Base-by-base conservation (phyloP, 2,329 filamentous ascomycete species). In the Ophiobolus disseminans region DNA sequence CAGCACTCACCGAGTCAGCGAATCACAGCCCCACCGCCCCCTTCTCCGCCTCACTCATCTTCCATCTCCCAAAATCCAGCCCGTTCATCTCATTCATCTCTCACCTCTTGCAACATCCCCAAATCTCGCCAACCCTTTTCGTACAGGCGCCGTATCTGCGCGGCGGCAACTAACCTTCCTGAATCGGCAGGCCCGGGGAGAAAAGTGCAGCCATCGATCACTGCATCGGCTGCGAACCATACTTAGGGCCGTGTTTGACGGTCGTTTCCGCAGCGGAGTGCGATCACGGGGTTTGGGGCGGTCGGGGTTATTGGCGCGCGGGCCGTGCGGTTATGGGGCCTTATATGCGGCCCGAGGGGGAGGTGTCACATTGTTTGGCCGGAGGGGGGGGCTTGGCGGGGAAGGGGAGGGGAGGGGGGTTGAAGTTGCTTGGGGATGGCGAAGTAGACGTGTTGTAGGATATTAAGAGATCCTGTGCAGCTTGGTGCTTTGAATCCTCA, bases 161-260 rank as follows among this genome's bases (percentile, higher is more conserved):
- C n/a, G n/a, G 23, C 21, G 36, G 32, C 22, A 25, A 5, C 40
- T 39, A 53, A 61, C 57, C 40, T 69, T 48, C 66, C 60, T 13
- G 21, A 60, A 63, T 13, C 31, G 64, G 66, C 41, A 69, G 55
- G 14, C 35, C 35, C 39, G 45, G 37, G 44, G 28, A 38, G 13
- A 28, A 23, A 32, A n/a, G n/a, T 32, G 30, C 25, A 48, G 40
- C 54, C 53, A 46, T 70, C 45, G 66, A 70, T 63, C 50, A 49
- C 66, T 70, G 65, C 64, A 69, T 68, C 64, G 45, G 48, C 64
- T 68, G 64, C 64, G 63, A 68, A 68, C 66, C 57, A 48, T 53
- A 43, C 51, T 61, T 63, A 48, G 55, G 45, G 50, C 50, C 45
- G 17, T 37, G 38, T 20, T 37, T 42, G 35, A 45, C 57, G n/a